Evolutionary conservation across 345 rosid genomes (phyloP), one percentile per base, ranked within the genome.

Genomic region (Gossypium thurberi): DNA sequence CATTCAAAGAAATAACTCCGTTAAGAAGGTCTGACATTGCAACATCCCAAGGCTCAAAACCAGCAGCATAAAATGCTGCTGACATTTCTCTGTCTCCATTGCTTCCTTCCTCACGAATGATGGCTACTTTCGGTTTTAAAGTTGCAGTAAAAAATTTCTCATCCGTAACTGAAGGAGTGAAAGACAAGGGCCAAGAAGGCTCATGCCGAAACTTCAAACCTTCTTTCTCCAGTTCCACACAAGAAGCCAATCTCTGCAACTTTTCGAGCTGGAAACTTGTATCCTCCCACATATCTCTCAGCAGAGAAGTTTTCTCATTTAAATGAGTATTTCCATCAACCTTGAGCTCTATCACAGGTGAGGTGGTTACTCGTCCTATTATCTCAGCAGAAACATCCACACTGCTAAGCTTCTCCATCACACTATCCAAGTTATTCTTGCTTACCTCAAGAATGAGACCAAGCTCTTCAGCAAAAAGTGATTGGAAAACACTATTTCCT

Each of bases 1-100:
- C 91, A 43, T 71, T 73, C 73, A 94, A 85, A 73, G 91, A 84
- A 72, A 85, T 74, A 10, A 73, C 78, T 75, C 95, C 92, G 0
- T 76, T 82, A 46, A 92, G 84, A 80, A 94, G 92, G 82, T 94
- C 98, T 10, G 98, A 94, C 87, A 94, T 88, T 15, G 98, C 74
- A 65, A 94, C 84, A 63, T 94, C 98, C 98, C 98, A 92, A 0
- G 98, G 94, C 73, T 94, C 98, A 64, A 94, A 94, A 69, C 98
- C 98, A 28, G 98, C 88, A 17, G 97, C 92, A 64, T 82, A 80
- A 77, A 92, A 83, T 4, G 97, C 97, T 71, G 92, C 98, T 1
- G 98, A 88, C 98, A 94, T 94, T 84, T 94, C 98, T 65, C 98
- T 83, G 77, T 94, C 98, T 56, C 98, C 98, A 44, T 90, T 94